Base-by-base conservation (phyloP, 768 basidiomycete species). In the Lyophyllum semitale region DNA sequence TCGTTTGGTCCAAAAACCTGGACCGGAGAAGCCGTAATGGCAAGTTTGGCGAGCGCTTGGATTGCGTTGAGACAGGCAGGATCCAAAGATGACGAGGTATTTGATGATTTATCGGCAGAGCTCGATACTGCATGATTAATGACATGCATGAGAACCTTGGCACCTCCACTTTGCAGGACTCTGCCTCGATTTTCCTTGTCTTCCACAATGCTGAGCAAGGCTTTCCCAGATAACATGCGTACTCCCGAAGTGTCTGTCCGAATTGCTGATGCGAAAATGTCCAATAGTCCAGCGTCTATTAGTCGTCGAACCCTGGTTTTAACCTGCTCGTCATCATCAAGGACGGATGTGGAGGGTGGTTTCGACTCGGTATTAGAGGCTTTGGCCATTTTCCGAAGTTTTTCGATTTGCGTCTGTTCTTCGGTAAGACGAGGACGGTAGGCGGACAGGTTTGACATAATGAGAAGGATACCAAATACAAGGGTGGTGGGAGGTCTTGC, bases 21-120 rank as follows among this genome's bases (percentile, higher is more conserved):
- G 0, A 91, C 70, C 0, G 97, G 97, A 9, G 94, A 87, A 2
- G 94, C 81, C 1, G 96, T 98, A 63, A 98, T 98, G 42, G 92
- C 77, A 25, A 99, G 84, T 67, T 98, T 97, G 15, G 95, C 92
- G 25, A 97, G 74, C 2, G 94, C 95, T 69, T 98, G 96, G 25
- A 92, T 83, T 1, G 93, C 78, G 17, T 82, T 75, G 12, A 93
- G 72, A 44, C 81, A 76, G 0, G 74, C 59, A 5, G 70, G 63
- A 41, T 82, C 81, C 12, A 83, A 57, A 37, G 65, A 54, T 11
- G 54, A 59, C 22, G 66, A 63, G 8, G 13, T 3, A 15, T 66
- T 61, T 17, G 72, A 59, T 11, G 69, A 41, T 29, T 68, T 44
- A 13, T 76, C 50, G 18, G 27, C n/a, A 38, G 49, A 38, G 8